Percentiles rank a stretch among this genome's conserved stretches.
Evolutionary conservation across 2,329 filamentous ascomycete species (phyloP).

Genomic region (Tolypocladium tundrense): DNA sequence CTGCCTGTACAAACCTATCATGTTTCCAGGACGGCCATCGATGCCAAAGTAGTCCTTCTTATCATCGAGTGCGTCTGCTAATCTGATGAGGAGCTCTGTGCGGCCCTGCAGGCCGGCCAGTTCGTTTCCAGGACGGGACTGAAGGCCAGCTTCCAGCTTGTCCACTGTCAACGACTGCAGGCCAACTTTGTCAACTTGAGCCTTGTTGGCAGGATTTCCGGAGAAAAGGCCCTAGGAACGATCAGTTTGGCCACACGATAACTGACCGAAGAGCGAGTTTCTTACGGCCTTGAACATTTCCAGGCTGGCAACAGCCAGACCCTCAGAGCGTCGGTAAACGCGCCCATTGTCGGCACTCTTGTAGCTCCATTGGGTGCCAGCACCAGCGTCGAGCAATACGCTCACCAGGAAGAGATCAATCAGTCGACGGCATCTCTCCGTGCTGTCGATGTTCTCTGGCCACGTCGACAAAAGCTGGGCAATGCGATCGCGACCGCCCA

Average conservation of each 20-base stretch:
- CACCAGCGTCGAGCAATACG: slow-evolving; percentile 77
- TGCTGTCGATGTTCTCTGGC: slow-evolving; percentile 56
- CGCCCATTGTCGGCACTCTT: slow-evolving; percentile 82
- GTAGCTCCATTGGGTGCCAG: slow-evolving; percentile 85
- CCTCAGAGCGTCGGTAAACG: slow-evolving; percentile 76
- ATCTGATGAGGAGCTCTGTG: slow-evolving; percentile 63
- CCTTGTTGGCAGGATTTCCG: slow-evolving; percentile 68
- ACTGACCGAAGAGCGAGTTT: neutral
- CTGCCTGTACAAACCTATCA: slow-evolving; percentile 58
- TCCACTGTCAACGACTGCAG: slow-evolving; percentile 65
- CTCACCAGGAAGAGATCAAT: slow-evolving; percentile 72
- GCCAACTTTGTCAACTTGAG: slow-evolving; percentile 79
- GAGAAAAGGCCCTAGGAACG: slow-evolving; percentile 65
- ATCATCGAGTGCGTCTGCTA: slow-evolving; percentile 63
- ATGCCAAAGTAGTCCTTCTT: slow-evolving; percentile 77
- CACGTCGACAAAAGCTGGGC: slow-evolving; percentile 61
- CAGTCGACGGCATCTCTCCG: slow-evolving; percentile 64
- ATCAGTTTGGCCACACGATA: slow-evolving; percentile 6
- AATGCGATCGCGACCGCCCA: slow-evolving; percentile 67
- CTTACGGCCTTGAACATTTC: slow-evolving; percentile 83
- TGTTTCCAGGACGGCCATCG: slow-evolving; percentile 79
- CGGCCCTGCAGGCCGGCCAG: slow-evolving; percentile 80
- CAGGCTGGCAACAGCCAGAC: slow-evolving; percentile 62
- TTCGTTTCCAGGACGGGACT: slow-evolving; percentile 70
- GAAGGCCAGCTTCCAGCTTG: slow-evolving; percentile 68